Evolutionary conservation across 192 early-diverging fungal genomes (phyloP).

Genomic region (Coemansia umbellata): DNA sequence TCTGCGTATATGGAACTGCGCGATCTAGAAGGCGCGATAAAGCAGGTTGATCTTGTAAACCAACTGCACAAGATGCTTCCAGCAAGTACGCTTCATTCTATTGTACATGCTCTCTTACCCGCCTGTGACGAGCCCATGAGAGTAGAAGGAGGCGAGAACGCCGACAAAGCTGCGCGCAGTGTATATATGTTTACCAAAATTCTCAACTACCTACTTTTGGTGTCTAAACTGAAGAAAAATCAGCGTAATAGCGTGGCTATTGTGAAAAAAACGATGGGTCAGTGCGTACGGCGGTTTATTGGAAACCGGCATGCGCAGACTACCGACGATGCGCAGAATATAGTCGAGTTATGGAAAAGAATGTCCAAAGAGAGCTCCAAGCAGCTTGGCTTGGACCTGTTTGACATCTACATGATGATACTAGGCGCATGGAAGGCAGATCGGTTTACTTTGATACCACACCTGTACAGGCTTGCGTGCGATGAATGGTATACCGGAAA

Average conservation of each 20-base stretch:
- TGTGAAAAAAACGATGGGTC: constrained; percentile 34
- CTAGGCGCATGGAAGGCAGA: constrained; percentile 46
- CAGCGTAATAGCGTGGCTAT: constrained; percentile 27
- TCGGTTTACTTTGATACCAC: constrained; percentile 28
- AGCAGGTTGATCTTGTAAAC: constrained; percentile 5
- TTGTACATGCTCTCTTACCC: constrained; percentile 22
- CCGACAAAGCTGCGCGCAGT: constrained; percentile 11
- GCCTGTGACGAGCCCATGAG: too few species aligned
- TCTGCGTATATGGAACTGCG: constrained; percentile 24
- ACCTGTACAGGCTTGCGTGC: constrained; percentile 32
- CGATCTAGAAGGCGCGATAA: constrained; percentile 21
- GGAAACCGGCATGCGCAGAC: constrained; percentile 8
- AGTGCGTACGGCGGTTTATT: constrained; percentile 36
- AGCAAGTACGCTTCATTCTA: not conserved
- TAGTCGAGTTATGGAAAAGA: constrained; percentile 19
- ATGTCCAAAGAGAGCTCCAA: constrained; percentile 23
- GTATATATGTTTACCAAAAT: constrained; percentile 40
- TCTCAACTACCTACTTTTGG: constrained; percentile 30
- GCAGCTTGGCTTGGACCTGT: constrained; percentile 16
- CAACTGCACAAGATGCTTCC: constrained; percentile 17
- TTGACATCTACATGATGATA: constrained; percentile 33
- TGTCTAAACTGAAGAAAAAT: constrained; percentile 20
- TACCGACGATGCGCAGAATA: constrained; percentile 9
- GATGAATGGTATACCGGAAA: constrained; percentile 8
- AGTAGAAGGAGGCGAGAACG: constrained; percentile 1